Base-by-base conservation (phyloP, 2,329 filamentous ascomycete species). In the Colletotrichum horii region DNA sequence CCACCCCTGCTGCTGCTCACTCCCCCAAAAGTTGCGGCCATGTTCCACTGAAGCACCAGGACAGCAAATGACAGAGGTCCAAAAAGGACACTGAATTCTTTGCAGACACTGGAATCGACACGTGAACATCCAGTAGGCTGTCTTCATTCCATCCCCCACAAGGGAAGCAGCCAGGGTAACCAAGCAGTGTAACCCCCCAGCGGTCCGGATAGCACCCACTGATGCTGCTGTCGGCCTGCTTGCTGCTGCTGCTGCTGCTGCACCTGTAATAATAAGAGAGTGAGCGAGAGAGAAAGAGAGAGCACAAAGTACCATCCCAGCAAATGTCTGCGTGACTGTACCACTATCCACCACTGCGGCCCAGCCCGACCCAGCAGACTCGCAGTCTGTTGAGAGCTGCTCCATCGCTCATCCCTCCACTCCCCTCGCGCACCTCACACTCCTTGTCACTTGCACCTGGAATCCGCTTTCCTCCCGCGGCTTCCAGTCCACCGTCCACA, bases 121-220 rank as follows among this genome's bases (percentile, higher is more conserved):
- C 70, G 74, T 76, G 74, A 76, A 74, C 58, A 52, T 67, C 36
- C 56, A 62, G 56, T 26, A 48, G 38, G 36, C 36, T 52, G 24
- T 76, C 65, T 69, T 76, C 56, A 60, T 38, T 66, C 30, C 70
- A 67, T 72, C 62, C 73, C 62, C 73, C 69, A 75, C 73, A 72
- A 71, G 73, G 66, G 67, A 62, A 34, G 26, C 26, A 38, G 36
- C 26, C 67, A 70, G 67, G 74, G 74, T 76, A 70, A 74, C 34
- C 58, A 74, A 52, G 56, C 74, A 74, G 70, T 76, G 74, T 74
- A 76, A 74, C 74, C 73, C 73, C 70, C 73, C 56, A 24, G 67
- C 56, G 36, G 19, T 52, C 43, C n/a, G 43, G 43, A 52, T 52
- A 52, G n/a, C 43, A 52, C 43, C 43, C 43, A 52, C 43, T 52